Evolutionary conservation across 2,329 filamentous ascomycete genomes (phyloP), one percentile per base, ranked within the genome.

Genomic region (Fusarium metavorans): DNA sequence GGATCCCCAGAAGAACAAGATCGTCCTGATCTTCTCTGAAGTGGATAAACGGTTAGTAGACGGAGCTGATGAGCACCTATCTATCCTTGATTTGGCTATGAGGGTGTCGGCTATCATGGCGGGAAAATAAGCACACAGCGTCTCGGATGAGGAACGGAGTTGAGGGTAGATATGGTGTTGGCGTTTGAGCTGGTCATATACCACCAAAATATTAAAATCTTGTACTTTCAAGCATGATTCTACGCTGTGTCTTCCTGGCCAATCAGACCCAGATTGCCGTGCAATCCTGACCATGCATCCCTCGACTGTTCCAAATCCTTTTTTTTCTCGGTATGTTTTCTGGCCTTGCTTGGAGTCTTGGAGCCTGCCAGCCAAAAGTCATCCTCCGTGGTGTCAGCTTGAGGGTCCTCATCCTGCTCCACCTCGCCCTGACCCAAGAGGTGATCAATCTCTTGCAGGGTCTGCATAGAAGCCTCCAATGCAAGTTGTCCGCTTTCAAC

Each of bases 31-130:
- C 5, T 99, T 99, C 81, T 98, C 95, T 1, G 95, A 98, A 82
- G 89, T 96, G 32, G 97, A 99, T 81, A 98, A 98, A 87, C 90
- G 97, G 74, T 84, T 99, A 56, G 93, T 98, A 7, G 97, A 99
- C 82, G 97, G 97, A 10, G 93, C 95, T 3, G 97, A 99, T 80
- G 97, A 99, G 84, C 96, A 99, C 81, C 86, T 99, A 27, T 95
- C 94, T 1, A 93, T 98, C 68, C 85, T 99, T 35, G 96, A 99
- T 82, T 81, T 98, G 74, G 89, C 93, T 8, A 87, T 98, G 80
- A 92, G 94, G 79, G 93, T 98, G 85, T 94, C 94, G 0, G 90
- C 89, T 34, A 91, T 97, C 67, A 81, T 97, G 81, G 87, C 86
- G 48, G 86, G 86, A 48, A 82, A 82, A 75, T 84, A 52, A 76